Percentiles rank a stretch among this genome's conserved stretches.
Conservation (phyloP, 148 eudicot species). For the Fallopia convolvulus region DNA sequence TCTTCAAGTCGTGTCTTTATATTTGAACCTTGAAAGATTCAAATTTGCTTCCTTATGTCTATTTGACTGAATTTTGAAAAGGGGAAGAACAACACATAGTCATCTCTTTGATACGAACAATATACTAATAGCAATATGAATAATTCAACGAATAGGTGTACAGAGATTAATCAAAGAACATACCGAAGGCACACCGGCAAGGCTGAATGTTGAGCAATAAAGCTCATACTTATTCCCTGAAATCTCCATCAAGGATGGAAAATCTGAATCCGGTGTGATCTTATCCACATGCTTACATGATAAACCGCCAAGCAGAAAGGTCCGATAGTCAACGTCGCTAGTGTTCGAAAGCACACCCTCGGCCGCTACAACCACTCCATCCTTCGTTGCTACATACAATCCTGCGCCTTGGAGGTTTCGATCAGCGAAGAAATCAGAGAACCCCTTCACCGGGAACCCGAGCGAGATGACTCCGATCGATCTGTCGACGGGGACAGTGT, state of each 20-base stretch:
- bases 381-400: neutral
- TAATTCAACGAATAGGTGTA: neutral
- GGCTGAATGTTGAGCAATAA: conserved; percentile 4
- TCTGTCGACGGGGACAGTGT: conserved; percentile 18
- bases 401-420: neutral
- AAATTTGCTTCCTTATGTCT: too few relatives aligned
- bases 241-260: neutral
- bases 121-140: too few relatives aligned
- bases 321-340: neutral
- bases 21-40: too few relatives aligned
- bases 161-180: neutral
- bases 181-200: conserved; percentile 12
- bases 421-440: conserved; percentile 12
- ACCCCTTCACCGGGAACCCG: conserved; percentile 27
- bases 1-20: too few relatives aligned
- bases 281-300: neutral
- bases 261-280: neutral
- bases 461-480: conserved; percentile 36
- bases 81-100: neutral
- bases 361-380: neutral
- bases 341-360: neutral
- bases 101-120: too few relatives aligned
- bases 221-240: neutral
- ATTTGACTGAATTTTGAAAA: neutral
- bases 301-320: neutral